Percentiles rank a stretch among this genome's conserved stretches.
These are phyloP conservation scores for Ophiostoma sp. DNA, from an alignment of 2,329 filamentous ascomycete genomes.

Conservation along the genomic window DNA sequence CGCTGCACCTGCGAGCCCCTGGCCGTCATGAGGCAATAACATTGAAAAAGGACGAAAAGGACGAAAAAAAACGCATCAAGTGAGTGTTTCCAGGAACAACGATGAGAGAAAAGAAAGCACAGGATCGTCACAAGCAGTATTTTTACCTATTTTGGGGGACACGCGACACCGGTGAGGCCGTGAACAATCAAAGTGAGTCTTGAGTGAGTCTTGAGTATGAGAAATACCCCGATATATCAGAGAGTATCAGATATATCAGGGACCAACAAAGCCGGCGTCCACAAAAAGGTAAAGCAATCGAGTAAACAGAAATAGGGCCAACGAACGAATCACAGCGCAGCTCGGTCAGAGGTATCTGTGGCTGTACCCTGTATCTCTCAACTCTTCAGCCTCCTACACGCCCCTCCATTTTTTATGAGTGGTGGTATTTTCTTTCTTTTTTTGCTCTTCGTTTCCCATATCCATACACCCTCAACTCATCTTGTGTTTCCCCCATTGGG, in stretches of 20 bases:
- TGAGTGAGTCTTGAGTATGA: background rate
- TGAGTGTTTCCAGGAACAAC: background rate
- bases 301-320: slow-evolving; percentile 5
- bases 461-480: background rate
- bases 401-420: background rate
- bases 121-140: background rate
- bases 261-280: background rate
- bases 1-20: background rate
- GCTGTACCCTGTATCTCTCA: background rate
- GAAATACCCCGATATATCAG: background rate
- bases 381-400: slow-evolving; percentile 13
- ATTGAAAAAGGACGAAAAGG: background rate
- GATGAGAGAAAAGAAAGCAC: background rate
- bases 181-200: background rate
- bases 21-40: slow-evolving; percentile 17
- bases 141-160: background rate
- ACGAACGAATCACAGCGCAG: slow-evolving; percentile 1
- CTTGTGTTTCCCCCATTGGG: background rate
- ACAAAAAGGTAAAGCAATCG: slow-evolving; percentile 22
- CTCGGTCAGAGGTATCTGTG: slow-evolving; percentile 7
- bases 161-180: slow-evolving; percentile 16
- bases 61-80: slow-evolving; percentile 20
- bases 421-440: background rate
- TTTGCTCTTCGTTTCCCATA: background rate
- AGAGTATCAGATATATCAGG: background rate